A percentile compares a stretch with the other conserved stretches of the same genome.
Conservation (phyloP, 179 eudicot genomes). For the Vitellaria paradoxa region DNA sequence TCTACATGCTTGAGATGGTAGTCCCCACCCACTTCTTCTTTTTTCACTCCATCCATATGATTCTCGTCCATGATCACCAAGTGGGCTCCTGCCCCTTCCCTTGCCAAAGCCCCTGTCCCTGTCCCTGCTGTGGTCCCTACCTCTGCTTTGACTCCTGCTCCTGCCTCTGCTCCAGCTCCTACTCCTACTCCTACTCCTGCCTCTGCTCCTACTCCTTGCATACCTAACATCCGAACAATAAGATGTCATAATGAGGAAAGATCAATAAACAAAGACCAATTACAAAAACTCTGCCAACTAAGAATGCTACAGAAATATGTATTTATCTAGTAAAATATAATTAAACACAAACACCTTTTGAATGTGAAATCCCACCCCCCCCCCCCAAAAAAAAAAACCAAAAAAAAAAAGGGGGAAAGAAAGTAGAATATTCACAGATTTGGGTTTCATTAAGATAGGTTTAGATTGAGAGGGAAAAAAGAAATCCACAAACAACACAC, state of each 20-base stretch:
- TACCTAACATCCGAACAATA: conserved; percentile 14
- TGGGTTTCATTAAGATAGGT: not conserved
- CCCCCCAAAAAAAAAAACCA: too few species aligned
- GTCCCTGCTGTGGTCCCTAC: conserved; percentile 21
- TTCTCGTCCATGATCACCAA: conserved; percentile 28
- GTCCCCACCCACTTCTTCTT: conserved; percentile 23
- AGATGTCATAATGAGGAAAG: not conserved
- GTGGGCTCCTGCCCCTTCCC: conserved; percentile 34
- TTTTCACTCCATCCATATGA: conserved; percentile 23
- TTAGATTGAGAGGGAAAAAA: not conserved
- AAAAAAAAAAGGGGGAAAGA: not conserved
- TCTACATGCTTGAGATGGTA: conserved; percentile 27
- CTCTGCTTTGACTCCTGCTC: conserved; percentile 19
- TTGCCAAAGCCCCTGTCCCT: conserved; percentile 16
- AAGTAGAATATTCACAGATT: not conserved
- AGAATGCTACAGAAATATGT: not conserved
- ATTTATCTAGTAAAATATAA: not conserved
- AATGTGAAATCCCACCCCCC: too few species aligned
- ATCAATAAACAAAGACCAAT: not conserved
- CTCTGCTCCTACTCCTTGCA: conserved; percentile 5
- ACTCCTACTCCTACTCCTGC: conserved; percentile 27
- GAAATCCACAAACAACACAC: not conserved
- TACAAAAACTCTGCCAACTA: not conserved
- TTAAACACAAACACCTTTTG: not conserved
- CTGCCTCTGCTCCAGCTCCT: conserved; percentile 22